Evolutionary conservation across 2,329 filamentous ascomycete genomes (phyloP).

Genomic region (Microcyclospora tardicrescens): DNA sequence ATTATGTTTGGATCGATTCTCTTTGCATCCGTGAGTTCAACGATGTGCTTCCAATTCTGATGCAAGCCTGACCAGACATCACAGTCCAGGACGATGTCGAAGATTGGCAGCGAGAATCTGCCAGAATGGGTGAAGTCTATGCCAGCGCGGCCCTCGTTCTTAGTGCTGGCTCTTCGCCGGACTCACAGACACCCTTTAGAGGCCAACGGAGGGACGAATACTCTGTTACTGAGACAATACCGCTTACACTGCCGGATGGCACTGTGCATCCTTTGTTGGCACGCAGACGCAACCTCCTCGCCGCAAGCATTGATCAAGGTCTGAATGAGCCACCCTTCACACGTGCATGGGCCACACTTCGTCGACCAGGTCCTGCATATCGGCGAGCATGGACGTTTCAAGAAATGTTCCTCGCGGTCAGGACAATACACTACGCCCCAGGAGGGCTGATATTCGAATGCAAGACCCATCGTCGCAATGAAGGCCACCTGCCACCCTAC

Average conservation of each 20-base stretch:
- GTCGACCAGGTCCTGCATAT: constrained; percentile 2
- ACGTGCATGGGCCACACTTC: not conserved
- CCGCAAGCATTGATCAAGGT: constrained; percentile 4
- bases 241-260: not conserved
- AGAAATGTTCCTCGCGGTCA: constrained; percentile 1
- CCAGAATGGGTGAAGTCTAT: not conserved
- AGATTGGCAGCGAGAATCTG: constrained; percentile 1
- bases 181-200: not conserved
- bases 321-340: constrained; percentile 4
- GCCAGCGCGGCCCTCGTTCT: not conserved
- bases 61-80: too few relatives aligned
- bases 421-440: constrained; percentile 2
- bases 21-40: not conserved
- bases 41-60: too few relatives aligned
- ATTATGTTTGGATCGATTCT: not conserved
- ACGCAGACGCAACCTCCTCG: not conserved
- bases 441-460: constrained; percentile 4
- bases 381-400: constrained; percentile 6
- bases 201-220: not conserved
- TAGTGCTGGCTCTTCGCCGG: not conserved
- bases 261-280: not conserved
- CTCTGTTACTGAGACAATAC: not conserved
- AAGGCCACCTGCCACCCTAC: constrained; percentile 2
- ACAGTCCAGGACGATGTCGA: not conserved
- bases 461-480: constrained; percentile 2